A percentile compares a stretch with the other conserved stretches of the same genome.
These are phyloP conservation scores for Sideroxylon spinosum DNA, from an alignment of 179 eudicot genomes.

Conservation along the genomic window DNA sequence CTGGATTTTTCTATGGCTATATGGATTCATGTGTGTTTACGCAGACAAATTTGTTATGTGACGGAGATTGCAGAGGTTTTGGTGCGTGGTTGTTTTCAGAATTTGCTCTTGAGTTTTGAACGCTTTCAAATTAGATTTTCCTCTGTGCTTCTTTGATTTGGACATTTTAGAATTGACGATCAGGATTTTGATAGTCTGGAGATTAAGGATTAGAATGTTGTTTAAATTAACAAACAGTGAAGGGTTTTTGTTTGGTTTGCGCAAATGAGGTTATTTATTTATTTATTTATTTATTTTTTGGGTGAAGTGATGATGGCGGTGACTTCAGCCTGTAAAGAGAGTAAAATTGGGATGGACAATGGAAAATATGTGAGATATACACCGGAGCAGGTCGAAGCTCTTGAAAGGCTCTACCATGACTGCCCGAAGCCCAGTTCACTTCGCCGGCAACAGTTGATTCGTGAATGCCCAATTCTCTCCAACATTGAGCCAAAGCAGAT, in stretches of 20 bases:
- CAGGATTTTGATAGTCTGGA: neutral
- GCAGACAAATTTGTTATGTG: neutral
- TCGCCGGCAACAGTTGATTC: conserved; percentile 67
- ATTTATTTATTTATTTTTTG: conserved; percentile 6
- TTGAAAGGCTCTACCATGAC: conserved; percentile 82
- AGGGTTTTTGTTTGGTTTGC: neutral
- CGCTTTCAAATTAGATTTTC: neutral
- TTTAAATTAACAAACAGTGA: neutral
- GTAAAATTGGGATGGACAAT: conserved; percentile 55
- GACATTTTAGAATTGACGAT: neutral
- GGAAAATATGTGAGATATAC: conserved; percentile 87
- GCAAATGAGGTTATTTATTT: no score
- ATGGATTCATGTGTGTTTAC: neutral
- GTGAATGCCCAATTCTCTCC: conserved; percentile 70
- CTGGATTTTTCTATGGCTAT: neutral
- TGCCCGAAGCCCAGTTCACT: conserved; percentile 85
- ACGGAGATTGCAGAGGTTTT: neutral
- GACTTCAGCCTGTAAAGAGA: conserved; percentile 58
- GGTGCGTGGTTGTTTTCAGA: neutral
- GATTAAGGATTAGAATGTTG: neutral
- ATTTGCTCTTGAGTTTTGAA: conserved; percentile 1
- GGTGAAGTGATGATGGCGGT: conserved; percentile 69
- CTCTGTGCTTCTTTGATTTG: neutral
- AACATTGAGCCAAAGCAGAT: conserved; percentile 95
- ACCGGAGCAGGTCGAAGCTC: conserved; percentile 94